phyloP scores from a whole-genome alignment of 495 filamentous ascomycete species.

The Podospora conica region DNA sequence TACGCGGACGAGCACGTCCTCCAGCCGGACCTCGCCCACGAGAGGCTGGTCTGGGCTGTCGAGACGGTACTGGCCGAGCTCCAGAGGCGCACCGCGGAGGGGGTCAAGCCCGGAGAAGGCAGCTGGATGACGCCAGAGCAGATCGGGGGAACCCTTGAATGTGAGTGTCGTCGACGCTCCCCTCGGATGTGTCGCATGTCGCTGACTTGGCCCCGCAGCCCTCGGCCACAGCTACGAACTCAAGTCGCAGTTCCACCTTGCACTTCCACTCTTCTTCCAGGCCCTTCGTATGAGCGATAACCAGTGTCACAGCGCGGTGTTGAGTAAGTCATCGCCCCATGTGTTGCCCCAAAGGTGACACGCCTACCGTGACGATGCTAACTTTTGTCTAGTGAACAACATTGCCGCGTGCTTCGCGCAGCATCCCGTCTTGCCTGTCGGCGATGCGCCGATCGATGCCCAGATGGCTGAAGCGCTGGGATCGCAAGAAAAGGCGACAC shows the following conservation, averaged over 20 bases:
- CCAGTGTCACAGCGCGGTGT: constrained; percentile 58
- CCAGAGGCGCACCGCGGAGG: constrained; percentile 56
- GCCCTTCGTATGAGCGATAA: constrained; percentile 66
- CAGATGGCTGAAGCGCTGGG: constrained; percentile 18
- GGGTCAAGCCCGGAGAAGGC: constrained; percentile 57
- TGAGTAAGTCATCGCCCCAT: constrained; percentile 48
- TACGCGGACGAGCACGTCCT: constrained; percentile 58
- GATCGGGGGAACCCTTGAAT: constrained; percentile 64
- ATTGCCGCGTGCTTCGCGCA: constrained; percentile 61
- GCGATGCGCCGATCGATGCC: constrained; percentile 32
- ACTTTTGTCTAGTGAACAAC: constrained; percentile 56
- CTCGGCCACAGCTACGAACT: constrained; percentile 67
- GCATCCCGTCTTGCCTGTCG: constrained; percentile 40
- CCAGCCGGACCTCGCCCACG: constrained; percentile 61
- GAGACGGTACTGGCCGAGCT: constrained; percentile 72
- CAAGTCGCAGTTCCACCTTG: constrained; percentile 65
- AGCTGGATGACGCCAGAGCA: constrained; percentile 68
- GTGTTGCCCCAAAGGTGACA: not conserved
- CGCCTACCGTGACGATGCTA: not conserved
- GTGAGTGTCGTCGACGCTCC: constrained; percentile 32
- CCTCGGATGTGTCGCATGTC: constrained; percentile 3
- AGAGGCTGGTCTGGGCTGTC: constrained; percentile 71
- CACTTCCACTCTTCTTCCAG: constrained; percentile 83
- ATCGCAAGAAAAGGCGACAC: constrained; percentile 20
- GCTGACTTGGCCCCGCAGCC: constrained; percentile 38